Conservation (phyloP, 371 early-diverging fungal species). For the Syncephalis plumigaleata region DNA sequence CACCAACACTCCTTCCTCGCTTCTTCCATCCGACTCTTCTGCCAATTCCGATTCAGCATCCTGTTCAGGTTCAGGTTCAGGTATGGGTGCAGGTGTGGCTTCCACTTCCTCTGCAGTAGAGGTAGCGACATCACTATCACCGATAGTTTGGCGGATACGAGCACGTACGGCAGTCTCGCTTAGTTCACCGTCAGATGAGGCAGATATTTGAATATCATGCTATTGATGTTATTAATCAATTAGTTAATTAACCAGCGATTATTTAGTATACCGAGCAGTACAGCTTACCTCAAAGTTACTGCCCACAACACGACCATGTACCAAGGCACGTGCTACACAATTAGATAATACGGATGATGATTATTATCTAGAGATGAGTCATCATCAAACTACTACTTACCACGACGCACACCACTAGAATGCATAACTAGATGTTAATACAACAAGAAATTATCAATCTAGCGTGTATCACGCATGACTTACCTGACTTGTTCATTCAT, state of each 20-base stretch:
- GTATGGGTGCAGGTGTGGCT: constrained; percentile 4
- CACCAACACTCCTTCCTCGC: not conserved
- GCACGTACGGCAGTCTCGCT: not conserved
- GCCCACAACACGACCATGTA: constrained; percentile 49
- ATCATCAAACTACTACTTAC: constrained; percentile 12
- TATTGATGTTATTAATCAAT: not conserved
- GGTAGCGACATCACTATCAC: not conserved
- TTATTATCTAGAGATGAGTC: not conserved
- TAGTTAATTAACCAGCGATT: too few relatives aligned
- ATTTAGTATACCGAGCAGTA: not conserved
- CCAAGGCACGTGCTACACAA: constrained; percentile 36
- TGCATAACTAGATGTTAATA: not conserved
- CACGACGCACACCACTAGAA: constrained; percentile 38
- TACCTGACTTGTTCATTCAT: constrained; percentile 53
- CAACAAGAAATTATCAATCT: not conserved
- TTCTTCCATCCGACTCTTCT: constrained; percentile 2
- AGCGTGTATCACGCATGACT: not conserved
- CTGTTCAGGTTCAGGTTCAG: constrained; percentile 1
- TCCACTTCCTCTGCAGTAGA: not conserved
- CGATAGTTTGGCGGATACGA: not conserved
- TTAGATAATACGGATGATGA: not conserved
- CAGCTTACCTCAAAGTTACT: constrained; percentile 25
- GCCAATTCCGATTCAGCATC: constrained; percentile 4
- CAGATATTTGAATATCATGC: not conserved
- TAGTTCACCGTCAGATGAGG: not conserved